Evolutionary conservation across 1,284 basidiomycete genomes (phyloP).

Genomic region (Ustilago esculenta): DNA sequence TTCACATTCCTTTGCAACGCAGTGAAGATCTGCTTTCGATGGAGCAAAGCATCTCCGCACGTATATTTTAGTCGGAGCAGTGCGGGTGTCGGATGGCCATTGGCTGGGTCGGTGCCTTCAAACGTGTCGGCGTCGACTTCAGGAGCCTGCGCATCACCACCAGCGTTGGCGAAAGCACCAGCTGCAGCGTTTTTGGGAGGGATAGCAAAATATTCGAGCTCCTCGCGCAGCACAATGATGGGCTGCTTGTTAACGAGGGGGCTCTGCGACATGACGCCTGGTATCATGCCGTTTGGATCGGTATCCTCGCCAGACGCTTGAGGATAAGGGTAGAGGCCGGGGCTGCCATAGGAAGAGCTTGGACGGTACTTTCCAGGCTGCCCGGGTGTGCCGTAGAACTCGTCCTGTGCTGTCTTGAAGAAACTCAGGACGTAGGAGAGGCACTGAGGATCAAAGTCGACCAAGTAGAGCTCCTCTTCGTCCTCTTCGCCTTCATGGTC

Average conservation of each 20-base stretch:
- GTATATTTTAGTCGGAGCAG: constrained; percentile 68
- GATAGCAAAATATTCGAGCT: constrained; percentile 97
- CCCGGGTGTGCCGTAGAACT: constrained; percentile 87
- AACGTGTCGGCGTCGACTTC: constrained; percentile 20
- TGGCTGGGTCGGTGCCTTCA: constrained; percentile 68
- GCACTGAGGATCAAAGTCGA: constrained; percentile 97
- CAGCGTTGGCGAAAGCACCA: neutral
- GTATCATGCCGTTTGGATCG: constrained; percentile 68
- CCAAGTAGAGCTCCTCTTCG: constrained; percentile 91
- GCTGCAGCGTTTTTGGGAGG: constrained; percentile 69
- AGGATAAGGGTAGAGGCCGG: constrained; percentile 28
- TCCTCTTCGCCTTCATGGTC: constrained; percentile 71
- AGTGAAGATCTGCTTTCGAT: constrained; percentile 92
- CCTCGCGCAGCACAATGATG: constrained; percentile 96
- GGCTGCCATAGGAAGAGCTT: constrained; percentile 64
- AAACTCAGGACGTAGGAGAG: constrained; percentile 91
- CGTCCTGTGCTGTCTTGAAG: constrained; percentile 85
- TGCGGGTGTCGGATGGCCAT: constrained; percentile 81
- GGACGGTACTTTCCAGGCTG: constrained; percentile 79
- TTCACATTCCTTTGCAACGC: constrained; percentile 98
- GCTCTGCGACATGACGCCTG: constrained; percentile 60
- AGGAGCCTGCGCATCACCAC: neutral
- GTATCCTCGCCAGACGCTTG: constrained; percentile 53
- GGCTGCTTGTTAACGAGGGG: constrained; percentile 95
- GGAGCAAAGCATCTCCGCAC: constrained; percentile 84